A percentile compares a stretch with the other conserved stretches of the same genome.
phyloP scores from a whole-genome alignment of 2,329 filamentous ascomycete genomes.

The Nemania sp. region DNA sequence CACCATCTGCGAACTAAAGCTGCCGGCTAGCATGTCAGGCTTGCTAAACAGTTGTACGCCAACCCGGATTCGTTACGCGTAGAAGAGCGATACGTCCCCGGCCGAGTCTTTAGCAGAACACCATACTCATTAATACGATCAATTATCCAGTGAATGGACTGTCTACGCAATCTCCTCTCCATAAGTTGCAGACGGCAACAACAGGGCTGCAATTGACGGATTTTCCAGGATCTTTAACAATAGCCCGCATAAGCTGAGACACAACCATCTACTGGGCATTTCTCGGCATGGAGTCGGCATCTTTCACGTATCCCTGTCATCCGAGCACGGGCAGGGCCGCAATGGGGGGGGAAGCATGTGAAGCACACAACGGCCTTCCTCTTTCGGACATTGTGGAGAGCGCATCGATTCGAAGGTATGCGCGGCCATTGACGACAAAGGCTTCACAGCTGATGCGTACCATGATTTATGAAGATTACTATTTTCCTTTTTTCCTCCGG shows the following conservation, averaged over 20 bases:
- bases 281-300: neutral
- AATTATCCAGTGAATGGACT: neutral
- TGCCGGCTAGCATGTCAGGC: neutral
- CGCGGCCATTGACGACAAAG: neutral
- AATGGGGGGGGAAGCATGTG: neutral
- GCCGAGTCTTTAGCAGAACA: neutral
- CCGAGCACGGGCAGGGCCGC: constrained; percentile 13
- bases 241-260: neutral
- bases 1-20: neutral
- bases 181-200: neutral
- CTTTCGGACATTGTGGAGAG: neutral
- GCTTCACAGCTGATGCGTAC: neutral
- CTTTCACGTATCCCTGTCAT: constrained; percentile 2
- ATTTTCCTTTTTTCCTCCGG: neutral
- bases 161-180: neutral
- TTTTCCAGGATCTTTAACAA: neutral
- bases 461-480: too few species aligned
- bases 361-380: neutral
- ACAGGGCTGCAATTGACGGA: neutral
- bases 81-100: neutral
- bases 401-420: neutral
- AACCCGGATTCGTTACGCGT: neutral
- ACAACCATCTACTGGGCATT: neutral
- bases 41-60: neutral
- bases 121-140: neutral